phyloP scores from a whole-genome alignment of 1,284 basidiomycete species.

The Pseudozyma thailandica region DNA sequence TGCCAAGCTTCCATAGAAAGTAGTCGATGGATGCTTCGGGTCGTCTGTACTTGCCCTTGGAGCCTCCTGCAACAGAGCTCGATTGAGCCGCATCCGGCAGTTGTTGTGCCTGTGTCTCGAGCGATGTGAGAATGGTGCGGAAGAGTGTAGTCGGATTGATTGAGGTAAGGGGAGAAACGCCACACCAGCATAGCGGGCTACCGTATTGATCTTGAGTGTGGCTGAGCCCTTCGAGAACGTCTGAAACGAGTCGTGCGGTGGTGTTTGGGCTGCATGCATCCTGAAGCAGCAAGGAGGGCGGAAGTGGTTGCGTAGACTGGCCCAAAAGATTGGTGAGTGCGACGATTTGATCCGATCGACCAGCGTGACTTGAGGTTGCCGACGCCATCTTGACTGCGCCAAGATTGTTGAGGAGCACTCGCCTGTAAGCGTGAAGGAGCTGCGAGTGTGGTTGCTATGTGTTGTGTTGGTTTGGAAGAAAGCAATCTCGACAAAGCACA shows the following conservation, averaged over 20 bases:
- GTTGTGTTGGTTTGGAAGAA: slow-evolving; percentile 1
- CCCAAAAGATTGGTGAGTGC: slow-evolving; percentile 26
- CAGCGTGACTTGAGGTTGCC: slow-evolving; percentile 10
- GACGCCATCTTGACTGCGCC: slow-evolving; percentile 2
- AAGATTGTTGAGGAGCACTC: neutral
- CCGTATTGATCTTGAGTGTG: neutral
- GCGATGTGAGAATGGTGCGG: slow-evolving; percentile 33
- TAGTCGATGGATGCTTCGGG: slow-evolving; percentile 43
- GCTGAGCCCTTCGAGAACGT: slow-evolving; percentile 17
- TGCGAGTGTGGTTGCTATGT: neutral
- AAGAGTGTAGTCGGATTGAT: slow-evolving; percentile 43
- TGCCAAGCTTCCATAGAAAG: slow-evolving; percentile 31
- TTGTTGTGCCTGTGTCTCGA: slow-evolving; percentile 23
- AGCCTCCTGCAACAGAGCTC: slow-evolving; percentile 9
- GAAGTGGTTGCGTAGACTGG: slow-evolving; percentile 28
- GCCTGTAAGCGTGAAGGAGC: neutral
- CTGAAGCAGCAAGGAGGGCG: slow-evolving; percentile 37
- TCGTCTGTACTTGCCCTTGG: slow-evolving; percentile 21
- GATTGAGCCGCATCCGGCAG: neutral
- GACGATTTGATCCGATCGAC: slow-evolving; percentile 25
- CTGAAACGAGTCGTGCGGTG: slow-evolving; percentile 32
- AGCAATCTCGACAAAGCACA: neutral
- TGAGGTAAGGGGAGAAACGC: slow-evolving; percentile 39
- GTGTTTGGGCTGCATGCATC: slow-evolving; percentile 49
- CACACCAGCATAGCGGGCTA: slow-evolving; percentile 19